Evolutionary conservation across 768 basidiomycete species (phyloP).

Genomic region (Leccinellum albellum): DNA sequence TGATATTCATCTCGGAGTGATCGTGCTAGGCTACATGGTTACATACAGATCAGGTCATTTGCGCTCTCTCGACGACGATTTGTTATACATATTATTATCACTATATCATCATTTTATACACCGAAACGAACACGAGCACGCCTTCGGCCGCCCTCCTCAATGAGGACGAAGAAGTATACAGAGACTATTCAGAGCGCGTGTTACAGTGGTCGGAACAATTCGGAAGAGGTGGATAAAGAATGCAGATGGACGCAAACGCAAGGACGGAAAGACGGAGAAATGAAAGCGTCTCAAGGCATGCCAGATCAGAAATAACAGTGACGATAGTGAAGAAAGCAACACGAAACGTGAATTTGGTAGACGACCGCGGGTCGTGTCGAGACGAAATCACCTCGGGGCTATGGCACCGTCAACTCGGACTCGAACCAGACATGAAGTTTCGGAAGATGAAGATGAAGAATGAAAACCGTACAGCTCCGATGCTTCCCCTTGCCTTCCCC

Average conservation of each 20-base stretch:
- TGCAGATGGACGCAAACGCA: too few relatives aligned
- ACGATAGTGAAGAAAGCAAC: too few relatives aligned
- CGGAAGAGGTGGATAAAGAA: not conserved
- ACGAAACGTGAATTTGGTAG: not conserved
- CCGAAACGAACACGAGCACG: not conserved
- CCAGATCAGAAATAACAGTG: too few relatives aligned
- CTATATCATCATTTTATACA: not conserved
- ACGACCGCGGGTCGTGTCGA: not conserved
- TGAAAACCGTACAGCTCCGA: not conserved
- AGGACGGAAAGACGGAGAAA: too few relatives aligned
- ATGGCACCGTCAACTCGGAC: not conserved
- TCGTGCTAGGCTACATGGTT: not conserved
- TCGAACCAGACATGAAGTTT: not conserved
- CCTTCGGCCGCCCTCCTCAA: not conserved
- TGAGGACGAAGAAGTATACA: not conserved
- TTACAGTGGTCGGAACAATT: not conserved
- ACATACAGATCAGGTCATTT: not conserved
- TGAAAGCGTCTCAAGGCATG: too few relatives aligned
- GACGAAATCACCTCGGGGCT: not conserved
- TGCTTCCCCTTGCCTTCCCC: not conserved
- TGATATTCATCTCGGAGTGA: slow-evolving; percentile 17
- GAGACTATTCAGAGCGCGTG: not conserved
- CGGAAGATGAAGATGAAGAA: not conserved
- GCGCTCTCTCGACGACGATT: not conserved
- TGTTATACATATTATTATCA: not conserved